A percentile compares a stretch with the other conserved stretches of the same genome.
Conservation (phyloP, 208 protist species). For the Trypanosoma cruzi region DNA sequence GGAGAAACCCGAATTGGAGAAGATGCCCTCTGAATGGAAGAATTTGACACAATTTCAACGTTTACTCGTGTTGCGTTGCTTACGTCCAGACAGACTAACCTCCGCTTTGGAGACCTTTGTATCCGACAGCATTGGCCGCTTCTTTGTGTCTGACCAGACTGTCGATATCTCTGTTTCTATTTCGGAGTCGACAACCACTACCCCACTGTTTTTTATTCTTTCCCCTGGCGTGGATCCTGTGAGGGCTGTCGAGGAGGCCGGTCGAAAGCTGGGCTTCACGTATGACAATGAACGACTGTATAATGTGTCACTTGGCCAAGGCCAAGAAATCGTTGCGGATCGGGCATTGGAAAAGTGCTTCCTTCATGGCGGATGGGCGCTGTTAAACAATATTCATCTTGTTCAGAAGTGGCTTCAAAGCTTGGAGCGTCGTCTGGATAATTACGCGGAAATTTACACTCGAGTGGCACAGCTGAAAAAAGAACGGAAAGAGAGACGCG, state of each 20-base stretch:
- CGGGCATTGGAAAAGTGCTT: slow-evolving; percentile 94
- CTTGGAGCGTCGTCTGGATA: slow-evolving; percentile 97
- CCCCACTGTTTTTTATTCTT: slow-evolving; percentile 99
- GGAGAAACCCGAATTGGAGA: slow-evolving; percentile 92
- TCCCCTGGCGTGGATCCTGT: slow-evolving; percentile 99
- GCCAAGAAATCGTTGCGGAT: slow-evolving; percentile 98
- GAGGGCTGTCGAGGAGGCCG: slow-evolving; percentile 94
- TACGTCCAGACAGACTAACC: slow-evolving; percentile 97
- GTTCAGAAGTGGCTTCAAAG: slow-evolving; percentile 96
- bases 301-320: slow-evolving; percentile 98
- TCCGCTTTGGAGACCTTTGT: slow-evolving; percentile 95
- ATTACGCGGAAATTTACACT: slow-evolving; percentile 91
- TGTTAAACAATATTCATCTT: slow-evolving; percentile 99
- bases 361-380: slow-evolving; percentile 95
- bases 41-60: slow-evolving; percentile 96
- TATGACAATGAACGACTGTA: slow-evolving; percentile 95
- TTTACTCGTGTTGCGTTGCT: slow-evolving; percentile 95
- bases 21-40: slow-evolving; percentile 95
- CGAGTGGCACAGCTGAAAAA: slow-evolving; percentile 89
- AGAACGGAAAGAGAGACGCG: slow-evolving; percentile 83
- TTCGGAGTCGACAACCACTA: slow-evolving; percentile 93
- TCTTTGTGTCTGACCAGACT: slow-evolving; percentile 95
- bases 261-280: slow-evolving; percentile 94
- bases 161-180: slow-evolving; percentile 95
- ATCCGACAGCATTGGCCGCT: slow-evolving; percentile 89